These are phyloP conservation scores for Nitzschia putrida DNA, from an alignment of 108 stramenopile species.

Conservation along the genomic window DNA sequence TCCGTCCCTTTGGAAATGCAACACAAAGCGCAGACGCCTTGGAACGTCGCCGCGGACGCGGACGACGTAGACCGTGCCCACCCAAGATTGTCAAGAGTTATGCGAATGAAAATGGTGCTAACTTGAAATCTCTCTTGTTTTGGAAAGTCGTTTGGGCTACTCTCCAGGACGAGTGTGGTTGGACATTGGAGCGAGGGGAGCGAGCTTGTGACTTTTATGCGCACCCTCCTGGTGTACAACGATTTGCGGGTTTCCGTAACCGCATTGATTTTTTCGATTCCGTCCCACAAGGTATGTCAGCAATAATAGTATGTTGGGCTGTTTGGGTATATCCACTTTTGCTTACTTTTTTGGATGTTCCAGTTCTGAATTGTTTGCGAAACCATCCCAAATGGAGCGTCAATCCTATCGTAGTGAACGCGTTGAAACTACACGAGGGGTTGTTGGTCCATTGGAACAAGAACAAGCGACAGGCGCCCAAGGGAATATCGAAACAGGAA, in stretches of 20 bases:
- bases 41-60: too few relatives aligned
- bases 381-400: constrained; percentile 31
- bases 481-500: not conserved
- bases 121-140: constrained; percentile 6
- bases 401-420: constrained; percentile 12
- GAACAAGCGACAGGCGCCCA: constrained; percentile 1
- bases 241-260: constrained; percentile 35
- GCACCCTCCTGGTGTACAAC: constrained; percentile 45
- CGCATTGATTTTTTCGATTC: constrained; percentile 49
- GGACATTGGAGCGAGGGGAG: constrained; percentile 30
- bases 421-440: constrained; percentile 3
- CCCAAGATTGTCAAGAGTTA: too few relatives aligned
- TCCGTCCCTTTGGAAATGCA: too few relatives aligned
- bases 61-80: too few relatives aligned
- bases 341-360: not conserved
- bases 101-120: too few relatives aligned
- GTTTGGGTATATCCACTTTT: not conserved
- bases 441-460: constrained; percentile 1
- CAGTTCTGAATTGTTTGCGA: constrained; percentile 21
- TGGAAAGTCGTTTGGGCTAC: constrained; percentile 34
- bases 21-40: too few relatives aligned
- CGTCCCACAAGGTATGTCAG: constrained; percentile 14
- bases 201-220: constrained; percentile 40
- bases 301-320: not conserved
- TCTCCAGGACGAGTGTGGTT: constrained; percentile 21